Evolutionary conservation across 768 basidiomycete species (phyloP).

Genomic region (Mycena indigotica): DNA sequence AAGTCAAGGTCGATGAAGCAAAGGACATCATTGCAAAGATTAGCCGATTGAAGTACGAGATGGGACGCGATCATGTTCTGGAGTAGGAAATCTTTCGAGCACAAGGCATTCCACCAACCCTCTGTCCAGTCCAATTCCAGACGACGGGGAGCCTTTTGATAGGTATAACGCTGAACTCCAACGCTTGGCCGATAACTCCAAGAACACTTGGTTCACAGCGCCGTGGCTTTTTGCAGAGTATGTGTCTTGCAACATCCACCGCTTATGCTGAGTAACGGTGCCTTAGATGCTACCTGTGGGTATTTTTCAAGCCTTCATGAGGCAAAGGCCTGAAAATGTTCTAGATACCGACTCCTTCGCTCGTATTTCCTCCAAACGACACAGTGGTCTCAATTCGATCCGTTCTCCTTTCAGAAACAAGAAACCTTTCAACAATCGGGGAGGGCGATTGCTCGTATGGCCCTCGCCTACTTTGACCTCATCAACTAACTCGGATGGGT

Average conservation of each 20-base stretch:
- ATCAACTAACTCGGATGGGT: no score
- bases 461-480: background rate
- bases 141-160: conserved; percentile 71
- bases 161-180: conserved; percentile 79
- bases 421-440: conserved; percentile 81
- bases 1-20: conserved; percentile 67
- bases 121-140: conserved; percentile 58
- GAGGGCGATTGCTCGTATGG: conserved; percentile 74
- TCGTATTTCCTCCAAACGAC: conserved; percentile 67
- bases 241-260: no score
- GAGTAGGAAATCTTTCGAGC: conserved; percentile 47
- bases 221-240: conserved; percentile 98
- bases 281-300: conserved; percentile 73
- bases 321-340: conserved; percentile 8
- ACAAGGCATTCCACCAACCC: background rate
- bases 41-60: conserved; percentile 79
- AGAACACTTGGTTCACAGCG: conserved; percentile 85
- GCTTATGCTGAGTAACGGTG: no score
- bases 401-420: conserved; percentile 79
- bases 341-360: conserved; percentile 82
- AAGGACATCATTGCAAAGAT: conserved; percentile 74
- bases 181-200: conserved; percentile 44
- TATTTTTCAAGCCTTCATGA: no score
- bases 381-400: conserved; percentile 79
- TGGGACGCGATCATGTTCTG: conserved; percentile 73